Percentiles rank a stretch among this genome's conserved stretches.
These are phyloP conservation scores for Lasiodiplodia gonubiensis DNA, from an alignment of 2,329 filamentous ascomycete species.

Conservation along the genomic window DNA sequence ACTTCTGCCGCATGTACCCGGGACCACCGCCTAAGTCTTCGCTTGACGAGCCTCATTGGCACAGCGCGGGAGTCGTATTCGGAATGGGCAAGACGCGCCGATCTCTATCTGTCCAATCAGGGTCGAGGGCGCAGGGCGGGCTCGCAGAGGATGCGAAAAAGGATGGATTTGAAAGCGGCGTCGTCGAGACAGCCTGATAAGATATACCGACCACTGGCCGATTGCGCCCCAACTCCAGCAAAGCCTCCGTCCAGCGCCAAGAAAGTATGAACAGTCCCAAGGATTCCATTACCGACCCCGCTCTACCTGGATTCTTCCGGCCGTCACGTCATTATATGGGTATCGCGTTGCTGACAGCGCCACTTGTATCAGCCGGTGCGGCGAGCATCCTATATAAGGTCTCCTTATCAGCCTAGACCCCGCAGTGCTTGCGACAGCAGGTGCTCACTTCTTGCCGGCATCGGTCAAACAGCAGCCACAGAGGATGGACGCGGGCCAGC, in stretches of 20 bases:
- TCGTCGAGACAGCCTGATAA: conserved; percentile 21
- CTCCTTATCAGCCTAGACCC: background rate
- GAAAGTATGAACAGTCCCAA: background rate
- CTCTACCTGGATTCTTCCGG: conserved; percentile 21
- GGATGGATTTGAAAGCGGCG: conserved; percentile 5
- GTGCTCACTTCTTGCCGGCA: conserved; percentile 59
- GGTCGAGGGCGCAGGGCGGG: background rate
- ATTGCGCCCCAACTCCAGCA: conserved; percentile 1
- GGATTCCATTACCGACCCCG: conserved; percentile 18
- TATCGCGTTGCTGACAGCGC: conserved; percentile 57
- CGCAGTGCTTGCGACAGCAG: conserved; percentile 21
- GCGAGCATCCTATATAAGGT: conserved; percentile 54
- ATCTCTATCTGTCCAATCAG: background rate
- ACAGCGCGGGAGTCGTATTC: conserved; percentile 14
- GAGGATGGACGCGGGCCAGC: conserved; percentile 61
- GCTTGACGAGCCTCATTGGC: conserved; percentile 12
- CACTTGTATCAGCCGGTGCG: conserved; percentile 59
- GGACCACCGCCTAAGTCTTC: conserved; percentile 11
- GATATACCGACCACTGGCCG: conserved; percentile 19
- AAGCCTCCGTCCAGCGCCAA: conserved; percentile 11
- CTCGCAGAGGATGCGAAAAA: background rate
- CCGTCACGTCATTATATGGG: conserved; percentile 43
- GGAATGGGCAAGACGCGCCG: conserved; percentile 1
- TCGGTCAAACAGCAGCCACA: conserved; percentile 63
- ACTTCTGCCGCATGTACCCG: conserved; percentile 19